Evolutionary conservation across 768 basidiomycete species (phyloP).

Genomic region (Russula vinacea): DNA sequence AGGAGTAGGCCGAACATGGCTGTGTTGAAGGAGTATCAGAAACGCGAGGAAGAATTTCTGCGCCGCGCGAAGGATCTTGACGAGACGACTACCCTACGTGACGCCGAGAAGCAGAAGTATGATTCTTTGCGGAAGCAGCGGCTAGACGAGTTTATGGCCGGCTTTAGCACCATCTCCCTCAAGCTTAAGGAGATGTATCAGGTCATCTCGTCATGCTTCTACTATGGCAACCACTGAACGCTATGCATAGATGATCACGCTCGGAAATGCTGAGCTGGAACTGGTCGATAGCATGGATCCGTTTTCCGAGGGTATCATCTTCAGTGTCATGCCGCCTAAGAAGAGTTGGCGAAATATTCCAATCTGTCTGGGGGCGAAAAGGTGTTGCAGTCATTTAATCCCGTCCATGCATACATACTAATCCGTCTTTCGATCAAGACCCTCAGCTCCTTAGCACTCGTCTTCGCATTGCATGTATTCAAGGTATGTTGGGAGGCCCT

Average conservation of each 20-base stretch:
- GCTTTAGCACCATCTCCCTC: constrained; percentile 86
- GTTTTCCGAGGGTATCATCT: constrained; percentile 97
- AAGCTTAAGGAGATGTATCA: constrained; percentile 99
- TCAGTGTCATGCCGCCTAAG: constrained; percentile 99
- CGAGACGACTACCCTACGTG: constrained; percentile 66
- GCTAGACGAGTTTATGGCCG: constrained; percentile 93
- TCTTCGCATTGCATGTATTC: constrained; percentile 96
- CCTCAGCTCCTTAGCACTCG: constrained; percentile 89
- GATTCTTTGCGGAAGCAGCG: constrained; percentile 84
- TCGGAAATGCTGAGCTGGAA: constrained; percentile 97
- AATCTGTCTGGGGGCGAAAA: constrained; percentile 98
- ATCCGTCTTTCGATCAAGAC: constrained; percentile 51
- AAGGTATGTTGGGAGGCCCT: constrained; percentile 54
- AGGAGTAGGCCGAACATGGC: constrained; percentile 81
- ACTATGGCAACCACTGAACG: constrained; percentile 13
- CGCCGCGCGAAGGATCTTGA: constrained; percentile 88
- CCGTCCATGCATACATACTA: not conserved
- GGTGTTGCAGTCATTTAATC: constrained; percentile 42
- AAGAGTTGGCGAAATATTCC: constrained; percentile 99
- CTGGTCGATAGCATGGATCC: constrained; percentile 98
- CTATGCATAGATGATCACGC: constrained; percentile 83
- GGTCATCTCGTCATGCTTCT: constrained; percentile 44
- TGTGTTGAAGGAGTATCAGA: constrained; percentile 86
- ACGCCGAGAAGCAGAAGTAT: constrained; percentile 78
- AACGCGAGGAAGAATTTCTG: constrained; percentile 87